Percentiles rank a stretch among this genome's conserved stretches.
These are phyloP conservation scores for Fusarium kyushuense DNA, from an alignment of 2,329 filamentous ascomycete species.

Conservation along the genomic window DNA sequence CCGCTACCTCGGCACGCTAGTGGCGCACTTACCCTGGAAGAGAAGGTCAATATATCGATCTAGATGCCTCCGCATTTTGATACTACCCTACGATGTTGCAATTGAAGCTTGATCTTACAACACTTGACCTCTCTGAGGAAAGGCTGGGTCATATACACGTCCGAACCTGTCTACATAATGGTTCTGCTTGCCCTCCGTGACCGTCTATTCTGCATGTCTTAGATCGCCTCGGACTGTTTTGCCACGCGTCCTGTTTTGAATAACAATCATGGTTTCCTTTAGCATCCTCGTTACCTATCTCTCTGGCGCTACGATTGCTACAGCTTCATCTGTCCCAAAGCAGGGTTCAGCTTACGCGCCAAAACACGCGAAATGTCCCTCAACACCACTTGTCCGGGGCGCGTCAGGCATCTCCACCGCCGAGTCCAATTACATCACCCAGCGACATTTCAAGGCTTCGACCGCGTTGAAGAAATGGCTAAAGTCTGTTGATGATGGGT, in stretches of 20 bases:
- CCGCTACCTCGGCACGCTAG: slow-evolving; percentile 1
- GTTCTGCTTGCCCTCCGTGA: not conserved
- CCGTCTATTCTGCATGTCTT: not conserved
- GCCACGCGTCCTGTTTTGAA: not conserved
- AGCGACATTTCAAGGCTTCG: slow-evolving; percentile 4
- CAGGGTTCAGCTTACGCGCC: slow-evolving; percentile 4
- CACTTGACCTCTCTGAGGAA: not conserved
- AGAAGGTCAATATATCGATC: not conserved
- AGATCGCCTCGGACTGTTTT: not conserved
- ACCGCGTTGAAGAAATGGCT: slow-evolving; percentile 5
- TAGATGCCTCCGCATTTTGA: not conserved
- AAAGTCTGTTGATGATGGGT: not conserved
- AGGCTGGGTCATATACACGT: not conserved
- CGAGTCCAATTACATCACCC: not conserved
- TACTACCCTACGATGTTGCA: not conserved
- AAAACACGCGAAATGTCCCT: slow-evolving; percentile 4
- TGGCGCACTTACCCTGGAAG: not conserved
- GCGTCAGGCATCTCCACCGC: not conserved
- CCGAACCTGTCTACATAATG: not conserved
- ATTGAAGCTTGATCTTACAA: not conserved
- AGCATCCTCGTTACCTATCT: not conserved
- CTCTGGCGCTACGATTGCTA: not conserved
- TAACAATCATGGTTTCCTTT: not conserved
- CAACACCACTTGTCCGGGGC: not conserved
- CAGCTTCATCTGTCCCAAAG: not conserved